Conservation (phyloP, 345 rosid genomes). For the Euclidium syriacum region DNA sequence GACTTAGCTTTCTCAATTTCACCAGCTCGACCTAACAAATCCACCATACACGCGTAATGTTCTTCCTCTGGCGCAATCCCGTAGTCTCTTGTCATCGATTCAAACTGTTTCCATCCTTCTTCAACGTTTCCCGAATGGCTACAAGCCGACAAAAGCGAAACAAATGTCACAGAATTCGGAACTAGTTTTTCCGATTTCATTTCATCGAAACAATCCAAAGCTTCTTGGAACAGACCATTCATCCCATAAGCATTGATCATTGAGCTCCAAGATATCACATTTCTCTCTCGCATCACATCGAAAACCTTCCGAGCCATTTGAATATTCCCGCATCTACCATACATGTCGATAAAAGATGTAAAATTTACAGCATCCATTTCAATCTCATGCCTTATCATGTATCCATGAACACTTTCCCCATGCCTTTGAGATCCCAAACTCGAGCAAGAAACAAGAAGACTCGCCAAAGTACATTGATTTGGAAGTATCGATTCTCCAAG, state of each 20-base stretch:
- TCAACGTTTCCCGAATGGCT: slow-evolving; percentile 40
- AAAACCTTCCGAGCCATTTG: slow-evolving; percentile 34
- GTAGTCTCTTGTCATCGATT: slow-evolving; percentile 34
- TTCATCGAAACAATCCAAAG: slow-evolving; percentile 34
- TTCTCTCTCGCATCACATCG: slow-evolving; percentile 38
- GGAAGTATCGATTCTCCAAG: slow-evolving; percentile 36
- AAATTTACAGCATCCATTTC: slow-evolving; percentile 36
- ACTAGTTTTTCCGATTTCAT: slow-evolving; percentile 38
- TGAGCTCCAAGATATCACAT: slow-evolving; percentile 51
- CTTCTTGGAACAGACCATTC: slow-evolving; percentile 45
- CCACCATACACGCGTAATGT: slow-evolving; percentile 58
- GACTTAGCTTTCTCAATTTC: slow-evolving; percentile 37
- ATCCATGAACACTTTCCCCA: slow-evolving; percentile 48
- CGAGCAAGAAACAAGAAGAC: slow-evolving; percentile 47
- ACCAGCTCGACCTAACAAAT: slow-evolving; percentile 46
- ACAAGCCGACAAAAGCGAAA: slow-evolving; percentile 49
- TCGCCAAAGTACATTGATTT: slow-evolving; percentile 41
- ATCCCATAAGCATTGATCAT: slow-evolving; percentile 53
- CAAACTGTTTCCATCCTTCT: slow-evolving; percentile 39
- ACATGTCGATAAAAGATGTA: slow-evolving; percentile 50
- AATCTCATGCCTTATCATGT: slow-evolving; percentile 41
- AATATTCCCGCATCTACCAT: slow-evolving; percentile 43
- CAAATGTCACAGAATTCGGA: slow-evolving; percentile 40
- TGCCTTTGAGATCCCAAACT: slow-evolving; percentile 38
- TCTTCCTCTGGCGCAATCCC: slow-evolving; percentile 43